These are phyloP conservation scores for Suillus subluteus DNA, from an alignment of 768 basidiomycete genomes.

Conservation along the genomic window DNA sequence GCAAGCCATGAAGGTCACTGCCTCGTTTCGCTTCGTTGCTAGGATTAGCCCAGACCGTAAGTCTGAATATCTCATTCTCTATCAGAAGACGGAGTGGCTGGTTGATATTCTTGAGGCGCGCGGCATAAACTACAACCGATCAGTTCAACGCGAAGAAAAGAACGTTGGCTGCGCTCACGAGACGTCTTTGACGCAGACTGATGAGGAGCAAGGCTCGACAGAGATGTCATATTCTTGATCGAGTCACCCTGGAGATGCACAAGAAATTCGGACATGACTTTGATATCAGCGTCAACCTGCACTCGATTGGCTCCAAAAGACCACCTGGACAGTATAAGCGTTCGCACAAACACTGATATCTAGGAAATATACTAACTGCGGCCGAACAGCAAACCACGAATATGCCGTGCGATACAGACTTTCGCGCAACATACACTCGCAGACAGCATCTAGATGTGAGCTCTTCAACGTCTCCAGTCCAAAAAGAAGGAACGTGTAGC, in stretches of 20 bases:
- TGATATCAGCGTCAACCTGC: constrained; percentile 88
- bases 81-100: constrained; percentile 81
- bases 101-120: constrained; percentile 67
- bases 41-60: constrained; percentile 91
- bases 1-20: constrained; percentile 55
- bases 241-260: constrained; percentile 76
- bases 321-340: constrained; percentile 63
- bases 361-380: constrained; percentile 66
- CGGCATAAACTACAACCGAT: constrained; percentile 51
- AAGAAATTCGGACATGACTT: constrained; percentile 83
- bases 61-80: constrained; percentile 86
- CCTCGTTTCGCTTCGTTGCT: constrained; percentile 75
- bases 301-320: constrained; percentile 93
- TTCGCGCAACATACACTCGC: constrained; percentile 77
- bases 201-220: constrained; percentile 64
- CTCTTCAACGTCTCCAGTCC: constrained; percentile 92
- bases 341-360: constrained; percentile 6
- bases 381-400: constrained; percentile 91
- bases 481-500: constrained; percentile 90
- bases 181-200: constrained; percentile 47
- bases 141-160: constrained; percentile 12
- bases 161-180: constrained; percentile 37
- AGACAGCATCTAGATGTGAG: constrained; percentile 80
- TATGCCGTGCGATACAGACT: constrained; percentile 80
- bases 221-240: constrained; percentile 56